These are phyloP conservation scores for Penicillium sp. DNA, from an alignment of 2,329 filamentous ascomycete genomes.

Conservation along the genomic window DNA sequence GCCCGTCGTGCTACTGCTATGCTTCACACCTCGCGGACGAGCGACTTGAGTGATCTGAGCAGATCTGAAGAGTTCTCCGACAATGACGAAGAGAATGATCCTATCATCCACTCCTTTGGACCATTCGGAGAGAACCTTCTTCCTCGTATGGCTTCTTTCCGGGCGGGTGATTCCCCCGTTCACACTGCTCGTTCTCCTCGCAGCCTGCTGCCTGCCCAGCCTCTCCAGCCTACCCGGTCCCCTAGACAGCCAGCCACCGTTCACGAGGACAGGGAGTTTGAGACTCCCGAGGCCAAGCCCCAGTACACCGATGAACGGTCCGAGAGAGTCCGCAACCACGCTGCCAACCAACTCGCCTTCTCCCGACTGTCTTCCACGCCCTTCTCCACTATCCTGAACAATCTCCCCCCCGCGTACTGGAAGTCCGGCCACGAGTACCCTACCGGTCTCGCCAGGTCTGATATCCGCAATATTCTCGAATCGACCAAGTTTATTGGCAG, in stretches of 20 bases:
- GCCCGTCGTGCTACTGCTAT: slow-evolving; percentile 35
- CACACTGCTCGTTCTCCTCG: slow-evolving; percentile 35
- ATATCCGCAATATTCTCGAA: slow-evolving; percentile 71
- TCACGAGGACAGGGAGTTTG: slow-evolving; percentile 20
- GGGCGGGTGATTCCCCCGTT: slow-evolving; percentile 62
- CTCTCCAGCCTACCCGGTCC: slow-evolving; percentile 35
- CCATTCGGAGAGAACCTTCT: slow-evolving; percentile 84
- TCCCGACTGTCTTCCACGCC: slow-evolving; percentile 90
- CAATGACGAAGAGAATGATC: slow-evolving; percentile 90
- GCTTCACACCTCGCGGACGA: slow-evolving; percentile 34
- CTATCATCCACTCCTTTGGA: slow-evolving; percentile 86
- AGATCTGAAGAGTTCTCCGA: slow-evolving; percentile 67
- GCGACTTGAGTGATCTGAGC: slow-evolving; percentile 34
- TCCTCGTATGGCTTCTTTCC: slow-evolving; percentile 76
- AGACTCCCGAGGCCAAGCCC: slow-evolving; percentile 19
- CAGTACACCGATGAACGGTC: slow-evolving; percentile 26
- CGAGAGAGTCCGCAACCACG: slow-evolving; percentile 65
- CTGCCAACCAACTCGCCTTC: slow-evolving; percentile 92
- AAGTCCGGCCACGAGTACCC: slow-evolving; percentile 51
- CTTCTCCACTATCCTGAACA: slow-evolving; percentile 81
- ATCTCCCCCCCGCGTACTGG: slow-evolving; percentile 66
- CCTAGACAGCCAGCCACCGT: slow-evolving; percentile 28
- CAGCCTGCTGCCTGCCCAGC: slow-evolving; percentile 29
- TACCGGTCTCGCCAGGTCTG: slow-evolving; percentile 55
- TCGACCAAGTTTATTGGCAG: slow-evolving; percentile 77